Evolutionary conservation across 495 filamentous ascomycete genomes (phyloP).

Genomic region (Achaetomiella virescens): DNA sequence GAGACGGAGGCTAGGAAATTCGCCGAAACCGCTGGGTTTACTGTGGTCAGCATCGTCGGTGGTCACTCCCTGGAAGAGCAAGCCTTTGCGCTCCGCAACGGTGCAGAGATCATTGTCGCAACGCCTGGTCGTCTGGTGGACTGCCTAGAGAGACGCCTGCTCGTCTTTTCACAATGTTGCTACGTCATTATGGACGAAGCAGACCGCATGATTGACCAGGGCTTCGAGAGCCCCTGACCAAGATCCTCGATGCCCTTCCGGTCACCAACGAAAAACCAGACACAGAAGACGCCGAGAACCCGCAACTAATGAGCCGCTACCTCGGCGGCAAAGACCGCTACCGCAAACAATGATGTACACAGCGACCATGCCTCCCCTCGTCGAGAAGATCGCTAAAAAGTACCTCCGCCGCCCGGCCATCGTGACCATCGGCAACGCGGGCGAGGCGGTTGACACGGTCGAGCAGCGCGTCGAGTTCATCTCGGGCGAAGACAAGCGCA

Average conservation of each 20-base stretch:
- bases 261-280: slow-evolving; percentile 96
- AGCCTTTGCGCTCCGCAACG: slow-evolving; percentile 84
- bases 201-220: slow-evolving; percentile 98
- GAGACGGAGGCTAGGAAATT: slow-evolving; percentile 94
- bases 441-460: slow-evolving; percentile 97
- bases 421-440: slow-evolving; percentile 88
- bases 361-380: slow-evolving; percentile 89
- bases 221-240: slow-evolving; percentile 98
- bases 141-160: slow-evolving; percentile 86
- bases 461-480: slow-evolving; percentile 96
- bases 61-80: slow-evolving; percentile 95
- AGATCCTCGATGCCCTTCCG: slow-evolving; percentile 95
- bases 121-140: slow-evolving; percentile 96
- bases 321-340: slow-evolving; percentile 81
- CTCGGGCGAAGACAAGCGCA: slow-evolving; percentile 87
- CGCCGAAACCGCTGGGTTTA: slow-evolving; percentile 85
- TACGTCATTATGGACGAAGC: slow-evolving; percentile 98
- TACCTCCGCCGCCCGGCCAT: slow-evolving; percentile 92
- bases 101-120: slow-evolving; percentile 97
- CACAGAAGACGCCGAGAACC: slow-evolving; percentile 86
- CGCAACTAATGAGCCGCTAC: slow-evolving; percentile 74
- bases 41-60: slow-evolving; percentile 93
- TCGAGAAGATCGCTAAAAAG: slow-evolving; percentile 93
- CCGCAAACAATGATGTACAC: slow-evolving; percentile 99
- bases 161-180: slow-evolving; percentile 92